These are phyloP conservation scores for Paecilomyces fulvus DNA, from an alignment of 2,329 filamentous ascomycete genomes.

Conservation along the genomic window DNA sequence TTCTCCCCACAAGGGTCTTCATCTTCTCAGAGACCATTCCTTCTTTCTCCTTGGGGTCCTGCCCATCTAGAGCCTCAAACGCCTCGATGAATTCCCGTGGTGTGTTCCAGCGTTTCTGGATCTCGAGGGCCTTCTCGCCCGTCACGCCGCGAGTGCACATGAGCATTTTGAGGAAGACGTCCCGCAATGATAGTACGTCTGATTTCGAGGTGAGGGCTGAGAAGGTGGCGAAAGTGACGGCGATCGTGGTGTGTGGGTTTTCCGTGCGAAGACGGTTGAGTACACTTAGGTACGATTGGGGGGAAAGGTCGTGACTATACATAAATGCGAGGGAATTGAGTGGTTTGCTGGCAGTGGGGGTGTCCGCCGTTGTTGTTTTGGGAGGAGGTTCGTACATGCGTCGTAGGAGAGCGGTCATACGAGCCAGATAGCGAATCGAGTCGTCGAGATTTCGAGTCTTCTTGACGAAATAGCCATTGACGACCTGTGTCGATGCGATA, in stretches of 20 bases:
- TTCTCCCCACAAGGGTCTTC: slow-evolving; percentile 53
- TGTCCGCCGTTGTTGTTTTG: slow-evolving; percentile 3
- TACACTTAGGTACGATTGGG: slow-evolving; percentile 58
- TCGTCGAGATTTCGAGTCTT: slow-evolving; percentile 68
- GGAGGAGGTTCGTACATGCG: slow-evolving; percentile 44
- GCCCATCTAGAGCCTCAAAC: slow-evolving; percentile 46
- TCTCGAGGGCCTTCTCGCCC: slow-evolving; percentile 69
- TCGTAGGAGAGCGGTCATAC: slow-evolving; percentile 62
- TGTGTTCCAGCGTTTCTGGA: slow-evolving; percentile 70
- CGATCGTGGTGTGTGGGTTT: slow-evolving; percentile 41
- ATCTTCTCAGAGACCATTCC: slow-evolving; percentile 53
- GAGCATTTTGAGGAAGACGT: slow-evolving; percentile 75
- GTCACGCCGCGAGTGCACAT: slow-evolving; percentile 71
- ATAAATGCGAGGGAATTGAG: slow-evolving; percentile 51
- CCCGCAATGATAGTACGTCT: slow-evolving; percentile 62
- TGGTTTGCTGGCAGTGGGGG: background rate
- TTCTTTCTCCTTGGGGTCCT: slow-evolving; percentile 46
- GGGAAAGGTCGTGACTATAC: slow-evolving; percentile 52
- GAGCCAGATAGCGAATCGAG: slow-evolving; percentile 64
- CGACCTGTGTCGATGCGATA: slow-evolving; percentile 67
- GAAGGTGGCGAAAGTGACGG: slow-evolving; percentile 64
- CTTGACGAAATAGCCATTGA: slow-evolving; percentile 73
- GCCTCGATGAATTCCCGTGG: slow-evolving; percentile 64
- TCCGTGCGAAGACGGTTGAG: slow-evolving; percentile 50
- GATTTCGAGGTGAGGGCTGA: slow-evolving; percentile 67